Base-by-base conservation (phyloP, 306 rosid species). In the Acacia melanoxylon region DNA sequence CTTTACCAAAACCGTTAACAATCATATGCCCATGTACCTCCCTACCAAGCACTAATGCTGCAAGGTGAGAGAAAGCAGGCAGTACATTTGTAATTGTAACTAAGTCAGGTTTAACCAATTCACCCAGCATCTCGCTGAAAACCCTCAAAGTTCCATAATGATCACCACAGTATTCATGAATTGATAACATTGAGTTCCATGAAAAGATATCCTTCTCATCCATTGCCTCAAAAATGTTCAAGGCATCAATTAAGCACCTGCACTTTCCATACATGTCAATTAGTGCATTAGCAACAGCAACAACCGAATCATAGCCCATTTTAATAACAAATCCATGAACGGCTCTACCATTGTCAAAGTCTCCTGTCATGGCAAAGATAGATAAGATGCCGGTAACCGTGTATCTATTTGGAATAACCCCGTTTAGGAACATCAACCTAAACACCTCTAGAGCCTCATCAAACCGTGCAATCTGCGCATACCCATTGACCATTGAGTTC, bases 251-350 rank as follows among this genome's bases (percentile, higher is more conserved):
- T 62, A 75, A 25, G 74, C 87, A 86, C 73, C 88, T 90, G 78
- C 95, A 93, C 83, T 95, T 95, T 79, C 98, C 98, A 86, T 93
- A 95, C 91, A 95, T 86, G 78, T 93, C 97, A 68, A 93, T 90
- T 84, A 95, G 73, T 4, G 95, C 91, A 70, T 91, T 95, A n/a
- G 84, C 88, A 81, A 95, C 93, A 41, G 88, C 90, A 76, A 83
- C 82, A 74, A 89, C 77, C 1, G 88, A 88, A 62, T 83, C 89
- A 89, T 93, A 93, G 25, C 98, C 91, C 88, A 86, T 83, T 87
- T 90, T 95, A 33, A 59, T 54, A 46, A 83, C 88, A 83, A 89
- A 86, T 35, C 92, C 95, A 77, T 95, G 98, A 67, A 89, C 86
- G 6, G 83, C 79, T 69, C 88, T 82, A 76, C 98, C 98, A 82